These are phyloP conservation scores for Adansonia gregorii DNA, from an alignment of 441 rosid genomes.

Conservation along the genomic window DNA sequence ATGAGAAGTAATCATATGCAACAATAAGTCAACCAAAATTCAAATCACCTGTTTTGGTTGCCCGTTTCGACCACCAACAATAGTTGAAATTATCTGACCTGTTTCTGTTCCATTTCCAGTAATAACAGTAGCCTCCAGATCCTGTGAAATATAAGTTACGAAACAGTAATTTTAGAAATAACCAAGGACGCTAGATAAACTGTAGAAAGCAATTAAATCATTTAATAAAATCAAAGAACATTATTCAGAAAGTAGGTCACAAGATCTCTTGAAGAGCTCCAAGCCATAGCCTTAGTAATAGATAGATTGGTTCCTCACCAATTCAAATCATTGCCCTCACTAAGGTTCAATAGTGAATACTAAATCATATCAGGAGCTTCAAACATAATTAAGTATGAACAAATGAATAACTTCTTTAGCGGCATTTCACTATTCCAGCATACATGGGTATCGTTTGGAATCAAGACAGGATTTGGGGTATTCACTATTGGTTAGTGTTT, in stretches of 20 bases:
- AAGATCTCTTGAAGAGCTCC: constrained; percentile 14
- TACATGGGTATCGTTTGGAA: background rate
- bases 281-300: background rate
- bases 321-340: background rate
- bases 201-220: background rate
- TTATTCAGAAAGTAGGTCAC: background rate
- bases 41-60: constrained; percentile 81
- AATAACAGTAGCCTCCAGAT: constrained; percentile 64
- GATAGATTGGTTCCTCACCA: background rate
- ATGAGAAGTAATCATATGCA: constrained; percentile 22
- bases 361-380: background rate
- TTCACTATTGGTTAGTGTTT: no score
- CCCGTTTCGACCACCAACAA: constrained; percentile 82
- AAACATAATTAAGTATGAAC: background rate
- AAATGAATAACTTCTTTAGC: background rate
- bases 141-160: constrained; percentile 46
- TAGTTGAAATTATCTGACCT: constrained; percentile 86
- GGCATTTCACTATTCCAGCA: background rate
- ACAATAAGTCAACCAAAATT: constrained; percentile 13
- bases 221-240: background rate
- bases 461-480: background rate
- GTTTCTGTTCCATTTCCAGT: constrained; percentile 79
- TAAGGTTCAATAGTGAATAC: background rate
- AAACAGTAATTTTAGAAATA: constrained; percentile 19
- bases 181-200: background rate